Evolutionary conservation across 2,329 filamentous ascomycete species (phyloP), one percentile per base, ranked within the genome.

Genomic region (Nemania sp.): DNA sequence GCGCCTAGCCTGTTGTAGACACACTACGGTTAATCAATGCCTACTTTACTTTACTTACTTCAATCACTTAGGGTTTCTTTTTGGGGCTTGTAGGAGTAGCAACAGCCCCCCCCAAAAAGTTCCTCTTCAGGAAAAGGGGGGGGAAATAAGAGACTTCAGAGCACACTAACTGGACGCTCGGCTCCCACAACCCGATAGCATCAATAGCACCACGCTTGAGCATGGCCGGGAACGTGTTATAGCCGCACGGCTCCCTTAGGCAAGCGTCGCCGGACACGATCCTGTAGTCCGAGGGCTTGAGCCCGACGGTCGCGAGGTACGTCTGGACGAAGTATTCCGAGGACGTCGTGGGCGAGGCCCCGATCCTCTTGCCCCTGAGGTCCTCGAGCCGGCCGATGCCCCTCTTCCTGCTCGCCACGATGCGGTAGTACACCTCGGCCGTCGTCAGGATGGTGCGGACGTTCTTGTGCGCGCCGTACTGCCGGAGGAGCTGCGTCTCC

Each of bases 101-200:
- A n/a, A n/a, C n/a, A n/a, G n/a, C n/a, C n/a, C n/a, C n/a, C n/a
- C n/a, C n/a, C n/a, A n/a, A n/a, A n/a, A n/a, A n/a, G n/a, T n/a
- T n/a, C n/a, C n/a, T n/a, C n/a, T n/a, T n/a, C n/a, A n/a, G 25
- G 7, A 29, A 29, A 29, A 4, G 25, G 25, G 3, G 25, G 7
- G 7, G 3, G 3, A 29, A 29, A 29, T 4, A 29, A 29, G 25
- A 29, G 7, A 74, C 65, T 7, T 29, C 25, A 3, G 25, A 7
- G 25, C 4, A 7, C 4, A 29, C 25, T 29, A 29, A 29, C 66
- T 75, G 67, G 7, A 74, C 71, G 15, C 70, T 68, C 20, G 73
- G 71, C 67, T 75, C 73, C 74, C 73, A 76, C 54, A 73, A 67
- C 29, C 72, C 73, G 34, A 74, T 73, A 0, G 72, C 73, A 59